These are phyloP conservation scores for Phytophthora agathidicida DNA, from an alignment of 352 stramenopile genomes.

Conservation along the genomic window DNA sequence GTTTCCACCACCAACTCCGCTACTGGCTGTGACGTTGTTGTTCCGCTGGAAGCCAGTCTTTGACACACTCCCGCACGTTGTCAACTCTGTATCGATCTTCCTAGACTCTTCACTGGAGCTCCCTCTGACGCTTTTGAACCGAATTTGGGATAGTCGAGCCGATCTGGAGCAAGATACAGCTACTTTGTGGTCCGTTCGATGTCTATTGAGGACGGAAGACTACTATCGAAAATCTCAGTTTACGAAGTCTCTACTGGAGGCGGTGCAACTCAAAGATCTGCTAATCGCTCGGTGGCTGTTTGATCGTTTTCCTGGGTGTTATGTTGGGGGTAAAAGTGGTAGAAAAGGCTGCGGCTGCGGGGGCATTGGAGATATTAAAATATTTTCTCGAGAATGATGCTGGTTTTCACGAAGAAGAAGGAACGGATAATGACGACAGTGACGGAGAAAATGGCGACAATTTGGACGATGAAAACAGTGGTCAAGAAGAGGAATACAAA, in stretches of 20 bases:
- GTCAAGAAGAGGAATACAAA: neutral
- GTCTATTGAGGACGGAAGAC: neutral
- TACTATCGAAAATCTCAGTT: slow-evolving; percentile 8
- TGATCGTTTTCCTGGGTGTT: neutral
- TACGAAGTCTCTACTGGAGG: neutral
- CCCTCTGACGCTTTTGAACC: slow-evolving; percentile 1
- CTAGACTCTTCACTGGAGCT: slow-evolving; percentile 16
- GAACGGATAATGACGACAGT: neutral
- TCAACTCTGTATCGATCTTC: slow-evolving; percentile 1
- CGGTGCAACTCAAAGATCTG: neutral
- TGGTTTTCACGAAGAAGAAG: neutral
- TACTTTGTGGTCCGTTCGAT: slow-evolving; percentile 2
- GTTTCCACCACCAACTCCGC: too few species aligned
- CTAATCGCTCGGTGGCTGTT: slow-evolving; percentile 11
- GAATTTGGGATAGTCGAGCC: slow-evolving; percentile 6
- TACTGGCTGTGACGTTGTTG: neutral
- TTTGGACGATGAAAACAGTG: too few species aligned
- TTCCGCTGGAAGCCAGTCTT: neutral
- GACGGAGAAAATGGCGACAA: neutral
- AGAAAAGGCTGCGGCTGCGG: slow-evolving; percentile 2
- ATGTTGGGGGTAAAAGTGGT: neutral
- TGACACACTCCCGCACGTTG: slow-evolving; percentile 3
- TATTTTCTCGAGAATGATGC: slow-evolving; percentile 14
- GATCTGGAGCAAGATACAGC: neutral
- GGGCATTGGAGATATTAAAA: slow-evolving; percentile 4